Conservation (phyloP, 805 yeast genomes). For the Yamadazyma endophytica region DNA sequence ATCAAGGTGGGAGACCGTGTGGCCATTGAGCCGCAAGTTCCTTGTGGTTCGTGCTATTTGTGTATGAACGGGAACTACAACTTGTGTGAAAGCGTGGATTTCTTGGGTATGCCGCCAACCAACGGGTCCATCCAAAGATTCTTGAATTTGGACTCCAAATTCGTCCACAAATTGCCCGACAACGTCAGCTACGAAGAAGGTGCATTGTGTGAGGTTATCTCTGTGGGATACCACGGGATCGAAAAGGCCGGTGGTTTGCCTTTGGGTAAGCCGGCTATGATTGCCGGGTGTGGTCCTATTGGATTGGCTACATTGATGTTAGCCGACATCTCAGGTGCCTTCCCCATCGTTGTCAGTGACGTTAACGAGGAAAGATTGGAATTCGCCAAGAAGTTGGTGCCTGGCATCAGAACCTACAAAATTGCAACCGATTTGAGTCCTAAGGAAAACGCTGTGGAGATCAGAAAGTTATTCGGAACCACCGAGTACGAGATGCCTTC, state of each 20-base stretch:
- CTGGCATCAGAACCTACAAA: slow-evolving; percentile 8
- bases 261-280: slow-evolving; percentile 16
- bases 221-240: slow-evolving; percentile 22
- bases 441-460: slow-evolving; percentile 10
- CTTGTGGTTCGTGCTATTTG: slow-evolving; percentile 37
- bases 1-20: slow-evolving; percentile 44
- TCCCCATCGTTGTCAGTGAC: slow-evolving; percentile 19
- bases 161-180: slow-evolving; percentile 19
- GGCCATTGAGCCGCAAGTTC: slow-evolving; percentile 54
- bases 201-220: slow-evolving; percentile 22
- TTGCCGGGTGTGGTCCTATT: slow-evolving; percentile 27
- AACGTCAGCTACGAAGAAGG: slow-evolving; percentile 21
- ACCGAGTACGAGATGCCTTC: slow-evolving; percentile 20
- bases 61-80: slow-evolving; percentile 21
- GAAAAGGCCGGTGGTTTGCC: slow-evolving; percentile 16
- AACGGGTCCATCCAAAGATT: slow-evolving; percentile 15
- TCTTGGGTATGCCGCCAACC: slow-evolving; percentile 16
- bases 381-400: slow-evolving; percentile 16
- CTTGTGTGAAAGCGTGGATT: slow-evolving; percentile 16
- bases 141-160: slow-evolving; percentile 14
- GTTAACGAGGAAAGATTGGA: slow-evolving; percentile 19
- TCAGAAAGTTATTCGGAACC: slow-evolving; percentile 25
- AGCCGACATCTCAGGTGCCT: slow-evolving; percentile 20
- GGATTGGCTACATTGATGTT: slow-evolving; percentile 20
- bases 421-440: slow-evolving; percentile 7